These are phyloP conservation scores for Leccinellum albellum DNA, from an alignment of 768 basidiomycete species.

Conservation along the genomic window DNA sequence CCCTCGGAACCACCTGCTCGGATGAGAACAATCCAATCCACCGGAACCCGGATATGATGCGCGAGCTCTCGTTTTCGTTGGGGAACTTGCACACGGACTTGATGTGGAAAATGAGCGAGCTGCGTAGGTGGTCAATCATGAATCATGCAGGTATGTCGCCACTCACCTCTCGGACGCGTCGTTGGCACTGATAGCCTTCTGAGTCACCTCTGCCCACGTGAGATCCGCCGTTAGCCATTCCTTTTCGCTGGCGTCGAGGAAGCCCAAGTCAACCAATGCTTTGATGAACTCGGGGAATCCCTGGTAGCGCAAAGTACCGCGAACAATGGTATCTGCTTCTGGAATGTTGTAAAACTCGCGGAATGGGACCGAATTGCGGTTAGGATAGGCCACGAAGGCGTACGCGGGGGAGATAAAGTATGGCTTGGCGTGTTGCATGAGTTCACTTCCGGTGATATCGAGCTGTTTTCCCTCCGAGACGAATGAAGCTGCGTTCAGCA, in stretches of 20 bases:
- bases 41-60: slow-evolving; percentile 85
- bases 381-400: slow-evolving; percentile 95
- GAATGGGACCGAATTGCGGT: slow-evolving; percentile 91
- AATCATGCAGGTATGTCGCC: neutral
- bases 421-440: slow-evolving; percentile 88
- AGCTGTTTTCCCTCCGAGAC: slow-evolving; percentile 61
- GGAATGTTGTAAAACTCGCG: slow-evolving; percentile 88
- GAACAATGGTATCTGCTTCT: slow-evolving; percentile 87
- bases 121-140: slow-evolving; percentile 25
- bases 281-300: slow-evolving; percentile 96
- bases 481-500: slow-evolving; percentile 87
- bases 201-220: slow-evolving; percentile 82
- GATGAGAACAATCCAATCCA: slow-evolving; percentile 92
- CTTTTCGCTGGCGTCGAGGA: slow-evolving; percentile 73
- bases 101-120: slow-evolving; percentile 70
- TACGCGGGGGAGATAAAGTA: slow-evolving; percentile 95
- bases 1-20: slow-evolving; percentile 57
- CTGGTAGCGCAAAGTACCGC: slow-evolving; percentile 92
- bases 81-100: slow-evolving; percentile 73
- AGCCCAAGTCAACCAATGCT: slow-evolving; percentile 82
- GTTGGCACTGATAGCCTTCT: slow-evolving; percentile 66
- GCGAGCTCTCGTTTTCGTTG: slow-evolving; percentile 58
- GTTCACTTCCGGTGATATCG: slow-evolving; percentile 69
- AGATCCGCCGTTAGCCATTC: slow-evolving; percentile 72
- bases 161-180: slow-evolving; percentile 66